Conservation (phyloP, 345 rosid species). For the Rhodamnia argentea region DNA sequence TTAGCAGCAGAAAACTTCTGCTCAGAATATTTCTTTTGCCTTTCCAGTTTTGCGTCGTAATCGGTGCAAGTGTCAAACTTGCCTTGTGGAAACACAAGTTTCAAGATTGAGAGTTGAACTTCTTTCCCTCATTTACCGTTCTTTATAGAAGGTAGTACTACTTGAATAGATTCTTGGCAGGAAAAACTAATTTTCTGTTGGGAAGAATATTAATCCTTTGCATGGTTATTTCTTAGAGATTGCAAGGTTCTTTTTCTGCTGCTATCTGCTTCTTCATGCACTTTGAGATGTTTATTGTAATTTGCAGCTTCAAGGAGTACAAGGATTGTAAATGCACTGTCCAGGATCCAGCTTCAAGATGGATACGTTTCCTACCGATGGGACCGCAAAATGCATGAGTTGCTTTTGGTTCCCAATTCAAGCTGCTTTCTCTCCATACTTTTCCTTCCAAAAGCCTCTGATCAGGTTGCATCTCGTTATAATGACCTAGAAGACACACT, state of each 20-base stretch:
- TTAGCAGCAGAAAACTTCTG: neutral
- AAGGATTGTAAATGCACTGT: constrained; percentile 68
- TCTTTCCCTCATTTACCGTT: neutral
- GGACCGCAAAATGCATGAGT: constrained; percentile 62
- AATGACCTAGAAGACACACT: constrained; percentile 95
- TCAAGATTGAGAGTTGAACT: neutral
- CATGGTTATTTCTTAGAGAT: neutral
- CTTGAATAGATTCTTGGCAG: neutral
- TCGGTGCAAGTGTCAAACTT: neutral
- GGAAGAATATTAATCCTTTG: neutral
- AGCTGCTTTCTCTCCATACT: constrained; percentile 83
- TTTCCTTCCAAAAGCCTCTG: constrained; percentile 83
- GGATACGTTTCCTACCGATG: constrained; percentile 90
- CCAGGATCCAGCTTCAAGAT: constrained; percentile 72
- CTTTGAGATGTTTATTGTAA: neutral
- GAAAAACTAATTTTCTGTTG: neutral
- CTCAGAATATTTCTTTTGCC: neutral
- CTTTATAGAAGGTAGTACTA: neutral
- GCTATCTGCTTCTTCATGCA: neutral
- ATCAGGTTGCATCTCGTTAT: constrained; percentile 61
- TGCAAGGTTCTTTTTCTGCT: neutral
- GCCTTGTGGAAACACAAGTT: neutral
- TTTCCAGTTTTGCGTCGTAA: neutral
- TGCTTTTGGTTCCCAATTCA: constrained; percentile 56
- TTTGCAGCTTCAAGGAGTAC: constrained; percentile 66